Evolutionary conservation across 192 early-diverging fungal species (phyloP).

Genomic region (Obelidium mucronatum): DNA sequence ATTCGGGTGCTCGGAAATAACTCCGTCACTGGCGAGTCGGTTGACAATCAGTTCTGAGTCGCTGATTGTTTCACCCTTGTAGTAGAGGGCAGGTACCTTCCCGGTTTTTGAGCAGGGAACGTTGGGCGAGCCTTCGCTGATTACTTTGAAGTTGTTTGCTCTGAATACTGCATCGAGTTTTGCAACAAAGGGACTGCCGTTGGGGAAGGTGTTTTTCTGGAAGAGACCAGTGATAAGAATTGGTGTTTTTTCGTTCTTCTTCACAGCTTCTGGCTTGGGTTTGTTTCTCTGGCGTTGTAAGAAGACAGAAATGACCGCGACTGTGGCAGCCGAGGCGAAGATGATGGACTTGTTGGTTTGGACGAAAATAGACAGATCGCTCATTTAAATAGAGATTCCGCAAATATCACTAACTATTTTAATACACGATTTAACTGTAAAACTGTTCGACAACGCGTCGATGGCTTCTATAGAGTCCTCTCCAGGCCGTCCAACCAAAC

Average conservation of each 20-base stretch:
- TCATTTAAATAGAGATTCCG: no score
- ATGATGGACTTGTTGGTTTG: no score
- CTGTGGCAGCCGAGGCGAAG: no score
- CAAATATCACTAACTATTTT: no score
- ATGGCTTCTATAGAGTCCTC: not conserved
- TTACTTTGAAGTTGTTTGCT: not conserved
- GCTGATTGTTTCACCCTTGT: not conserved
- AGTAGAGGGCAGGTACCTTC: not conserved
- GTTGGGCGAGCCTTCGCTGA: not conserved
- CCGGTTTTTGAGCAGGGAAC: not conserved
- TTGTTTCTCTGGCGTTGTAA: no score
- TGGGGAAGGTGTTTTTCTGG: not conserved
- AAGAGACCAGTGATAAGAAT: not conserved
- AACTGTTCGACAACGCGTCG: not conserved
- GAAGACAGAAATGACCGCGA: no score
- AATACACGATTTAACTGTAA: no score
- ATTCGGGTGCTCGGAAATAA: constrained; percentile 1
- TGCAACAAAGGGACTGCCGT: constrained; percentile 4
- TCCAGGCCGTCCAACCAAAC: not conserved
- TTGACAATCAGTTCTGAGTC: constrained; percentile 14
- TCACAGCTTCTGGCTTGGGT: no score
- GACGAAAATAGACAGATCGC: no score
- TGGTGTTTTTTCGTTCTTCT: not conserved
- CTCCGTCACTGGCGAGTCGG: not conserved
- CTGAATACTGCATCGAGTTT: constrained; percentile 9